A percentile compares a stretch with the other conserved stretches of the same genome.
phyloP scores from a whole-genome alignment of 2,329 filamentous ascomycete genomes.

The Myriosclerotinia scirpicola region DNA sequence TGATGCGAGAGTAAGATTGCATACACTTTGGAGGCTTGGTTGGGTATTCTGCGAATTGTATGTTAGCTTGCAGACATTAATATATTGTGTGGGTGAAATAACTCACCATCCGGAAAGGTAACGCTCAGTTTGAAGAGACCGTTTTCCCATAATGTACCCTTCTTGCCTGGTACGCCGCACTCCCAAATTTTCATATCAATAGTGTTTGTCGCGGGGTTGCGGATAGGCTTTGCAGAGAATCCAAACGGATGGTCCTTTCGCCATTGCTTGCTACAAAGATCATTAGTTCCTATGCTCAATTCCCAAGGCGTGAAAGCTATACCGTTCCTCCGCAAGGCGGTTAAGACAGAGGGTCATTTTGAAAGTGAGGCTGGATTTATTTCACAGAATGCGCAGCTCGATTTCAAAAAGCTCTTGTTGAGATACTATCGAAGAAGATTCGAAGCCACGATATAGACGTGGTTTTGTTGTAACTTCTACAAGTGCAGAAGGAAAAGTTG shows the following conservation, averaged over 20 bases:
- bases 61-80: slow-evolving; percentile 31
- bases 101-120: slow-evolving; percentile 85
- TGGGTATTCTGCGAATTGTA: slow-evolving; percentile 72
- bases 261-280: slow-evolving; percentile 72
- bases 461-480: background rate
- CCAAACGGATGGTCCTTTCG: slow-evolving; percentile 95
- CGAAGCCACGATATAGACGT: background rate
- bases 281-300: slow-evolving; percentile 11
- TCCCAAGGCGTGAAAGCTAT: background rate
- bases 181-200: slow-evolving; percentile 96
- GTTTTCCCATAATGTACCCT: slow-evolving; percentile 98
- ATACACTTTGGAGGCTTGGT: slow-evolving; percentile 98
- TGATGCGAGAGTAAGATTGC: slow-evolving; percentile 40
- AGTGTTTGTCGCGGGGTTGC: slow-evolving; percentile 69
- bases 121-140: slow-evolving; percentile 94
- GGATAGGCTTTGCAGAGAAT: slow-evolving; percentile 87
- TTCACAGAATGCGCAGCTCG: slow-evolving; percentile 8
- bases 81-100: background rate
- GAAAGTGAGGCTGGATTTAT: slow-evolving; percentile 7
- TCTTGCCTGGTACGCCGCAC: slow-evolving; percentile 92
- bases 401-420: background rate
- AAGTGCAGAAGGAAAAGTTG: background rate
- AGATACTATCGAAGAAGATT: background rate
- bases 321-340: slow-evolving; percentile 74
- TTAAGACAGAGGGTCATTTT: slow-evolving; percentile 86